Evolutionary conservation across 2,329 filamentous ascomycete species (phyloP).

Genomic region (Ophiostoma sp.): DNA sequence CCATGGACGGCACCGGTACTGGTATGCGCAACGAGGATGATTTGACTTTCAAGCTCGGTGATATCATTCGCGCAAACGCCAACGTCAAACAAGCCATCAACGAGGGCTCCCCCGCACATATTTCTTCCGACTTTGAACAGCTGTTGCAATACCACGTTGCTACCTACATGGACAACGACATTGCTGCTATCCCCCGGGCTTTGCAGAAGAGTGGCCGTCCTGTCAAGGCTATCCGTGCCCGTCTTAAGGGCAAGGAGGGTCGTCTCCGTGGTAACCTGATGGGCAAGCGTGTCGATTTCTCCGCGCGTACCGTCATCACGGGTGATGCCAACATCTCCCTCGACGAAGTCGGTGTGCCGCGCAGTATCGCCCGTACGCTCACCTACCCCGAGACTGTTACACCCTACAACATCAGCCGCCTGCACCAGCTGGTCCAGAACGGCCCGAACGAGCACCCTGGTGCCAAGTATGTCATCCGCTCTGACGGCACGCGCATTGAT

Average conservation of each 20-base stretch:
- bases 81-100: slow-evolving; percentile 88
- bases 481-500: slow-evolving; percentile 90
- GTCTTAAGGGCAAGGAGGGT: slow-evolving; percentile 98
- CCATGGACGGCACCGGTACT: slow-evolving; percentile 87
- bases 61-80: slow-evolving; percentile 95
- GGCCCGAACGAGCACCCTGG: slow-evolving; percentile 93
- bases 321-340: slow-evolving; percentile 95
- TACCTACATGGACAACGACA: slow-evolving; percentile 99
- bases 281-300: slow-evolving; percentile 99
- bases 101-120: slow-evolving; percentile 86
- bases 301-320: slow-evolving; percentile 98
- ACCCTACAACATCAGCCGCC: slow-evolving; percentile 91
- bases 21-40: slow-evolving; percentile 96
- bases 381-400: slow-evolving; percentile 98
- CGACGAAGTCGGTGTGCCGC: slow-evolving; percentile 94
- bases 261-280: slow-evolving; percentile 97
- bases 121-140: slow-evolving; percentile 83
- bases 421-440: slow-evolving; percentile 84
- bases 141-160: slow-evolving; percentile 96
- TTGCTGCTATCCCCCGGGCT: slow-evolving; percentile 88
- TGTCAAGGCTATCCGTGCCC: slow-evolving; percentile 92
- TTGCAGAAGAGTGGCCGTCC: slow-evolving; percentile 95
- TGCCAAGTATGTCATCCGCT: slow-evolving; percentile 91
- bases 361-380: slow-evolving; percentile 84
- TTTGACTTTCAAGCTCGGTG: slow-evolving; percentile 96